Evolutionary conservation across 345 rosid genomes (phyloP).

Genomic region (Lepidium sativum): DNA sequence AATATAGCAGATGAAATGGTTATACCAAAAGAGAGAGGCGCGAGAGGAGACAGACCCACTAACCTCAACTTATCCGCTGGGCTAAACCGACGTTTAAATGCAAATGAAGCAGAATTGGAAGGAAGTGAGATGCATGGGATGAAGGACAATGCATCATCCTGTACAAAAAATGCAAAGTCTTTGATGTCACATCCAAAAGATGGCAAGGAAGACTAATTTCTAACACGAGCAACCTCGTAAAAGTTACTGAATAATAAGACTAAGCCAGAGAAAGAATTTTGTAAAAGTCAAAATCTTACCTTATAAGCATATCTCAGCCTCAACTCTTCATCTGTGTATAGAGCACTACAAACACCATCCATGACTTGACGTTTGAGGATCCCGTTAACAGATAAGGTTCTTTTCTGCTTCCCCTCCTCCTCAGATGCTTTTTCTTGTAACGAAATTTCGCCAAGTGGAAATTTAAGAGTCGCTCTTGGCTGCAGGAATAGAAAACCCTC

Average conservation of each 20-base stretch:
- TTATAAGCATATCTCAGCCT: conserved; percentile 69
- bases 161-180: conserved; percentile 19
- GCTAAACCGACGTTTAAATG: conserved; percentile 77
- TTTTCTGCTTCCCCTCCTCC: conserved; percentile 46
- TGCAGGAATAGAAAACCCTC: conserved; percentile 25
- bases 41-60: background rate
- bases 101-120: conserved; percentile 75
- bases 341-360: conserved; percentile 67
- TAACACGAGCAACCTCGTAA: background rate
- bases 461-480: conserved; percentile 87
- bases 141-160: conserved; percentile 80
- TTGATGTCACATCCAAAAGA: background rate
- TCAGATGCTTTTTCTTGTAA: conserved; percentile 65
- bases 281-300: conserved; percentile 33
- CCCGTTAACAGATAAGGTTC: conserved; percentile 48
- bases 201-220: background rate
- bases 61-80: conserved; percentile 85
- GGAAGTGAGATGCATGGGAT: conserved; percentile 84
- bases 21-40: background rate
- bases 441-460: conserved; percentile 77
- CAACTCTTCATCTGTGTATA: conserved; percentile 62
- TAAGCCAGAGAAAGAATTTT: background rate
- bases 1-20: background rate
- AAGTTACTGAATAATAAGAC: background rate
- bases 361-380: conserved; percentile 46